Evolutionary conservation across 768 basidiomycete species (phyloP), one percentile per base, ranked within the genome.

Genomic region (Cyclocybe cylindracea): DNA sequence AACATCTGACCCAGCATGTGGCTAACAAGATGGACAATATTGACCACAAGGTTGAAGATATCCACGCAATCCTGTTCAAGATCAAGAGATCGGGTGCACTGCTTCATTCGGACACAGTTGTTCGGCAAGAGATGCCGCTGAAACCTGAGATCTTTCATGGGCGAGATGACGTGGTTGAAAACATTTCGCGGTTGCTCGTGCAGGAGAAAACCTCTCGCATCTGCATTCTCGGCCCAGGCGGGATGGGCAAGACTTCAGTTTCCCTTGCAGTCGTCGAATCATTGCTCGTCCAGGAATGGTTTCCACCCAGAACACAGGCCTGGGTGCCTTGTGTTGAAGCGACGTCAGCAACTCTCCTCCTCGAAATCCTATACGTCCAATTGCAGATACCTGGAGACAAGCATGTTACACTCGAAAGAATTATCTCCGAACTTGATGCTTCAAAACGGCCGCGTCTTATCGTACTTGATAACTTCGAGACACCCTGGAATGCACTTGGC

Each of bases 381-480:
- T 44, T 71, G 13, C 57, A 57, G n/a, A 56, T 66, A 43, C 58
- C 60, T n/a, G 48, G 47, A 5, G 53, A 51, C 29, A 63, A 61
- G 13, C 53, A 59, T 13, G 57, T 65, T 48, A 42, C 44, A 6
- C 54, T 62, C 13, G 55, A 33, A 5, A 49, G 61, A 48, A 60
- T 65, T 41, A 40, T 65, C 24, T 45, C 42, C 14, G 63, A 65
- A 46, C 64, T 68, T 14, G 39, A 52, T 18, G 40, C 46, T 19
- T 53, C 61, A 8, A 56, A 53, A n/a, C 56, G 60, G 3, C 65
- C 61, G 6, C 54, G 67, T 7, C 40, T 75, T 18, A 32, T 76
- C 16, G 50, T 75, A 18, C 58, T 76, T 7, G 73, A 76, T 48
- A 72, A 75, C 46, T 72, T 76, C 46, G 75, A 76, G 60, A 71